These are phyloP conservation scores for Mallotus repandus DNA, from an alignment of 441 rosid species.

Conservation along the genomic window DNA sequence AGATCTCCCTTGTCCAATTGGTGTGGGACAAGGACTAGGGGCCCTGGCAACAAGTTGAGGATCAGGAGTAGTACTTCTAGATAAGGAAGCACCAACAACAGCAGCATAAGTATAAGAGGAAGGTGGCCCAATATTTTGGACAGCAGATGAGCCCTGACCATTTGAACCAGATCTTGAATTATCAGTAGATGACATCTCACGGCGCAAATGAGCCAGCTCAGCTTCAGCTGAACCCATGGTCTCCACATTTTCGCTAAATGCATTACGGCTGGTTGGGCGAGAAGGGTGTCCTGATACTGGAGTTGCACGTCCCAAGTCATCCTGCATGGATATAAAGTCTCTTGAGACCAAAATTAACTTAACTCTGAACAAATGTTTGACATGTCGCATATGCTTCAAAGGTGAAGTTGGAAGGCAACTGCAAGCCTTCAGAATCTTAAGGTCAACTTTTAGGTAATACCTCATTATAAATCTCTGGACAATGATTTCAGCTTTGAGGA, in stretches of 20 bases:
- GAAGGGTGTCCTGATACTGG: slow-evolving; percentile 56
- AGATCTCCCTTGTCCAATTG: slow-evolving; percentile 52
- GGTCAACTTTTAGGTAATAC: too few relatives aligned
- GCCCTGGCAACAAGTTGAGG: slow-evolving; percentile 57
- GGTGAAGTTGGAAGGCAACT: too few relatives aligned
- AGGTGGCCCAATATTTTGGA: slow-evolving; percentile 29
- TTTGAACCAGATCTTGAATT: slow-evolving; percentile 34
- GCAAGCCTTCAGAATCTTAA: neutral
- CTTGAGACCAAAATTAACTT: neutral
- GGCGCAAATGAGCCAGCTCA: slow-evolving; percentile 51
- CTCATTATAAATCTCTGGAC: too few relatives aligned
- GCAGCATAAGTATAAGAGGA: too few relatives aligned
- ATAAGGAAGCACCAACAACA: too few relatives aligned
- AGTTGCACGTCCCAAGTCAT: slow-evolving; percentile 52
- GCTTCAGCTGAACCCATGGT: slow-evolving; percentile 44
- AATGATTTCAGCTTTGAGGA: too few relatives aligned
- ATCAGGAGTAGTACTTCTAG: slow-evolving; percentile 45
- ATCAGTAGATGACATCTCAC: slow-evolving; percentile 43
- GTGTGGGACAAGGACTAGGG: slow-evolving; percentile 57
- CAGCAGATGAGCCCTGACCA: slow-evolving; percentile 41
- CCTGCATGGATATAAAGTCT: slow-evolving; percentile 44
- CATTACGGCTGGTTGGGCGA: slow-evolving; percentile 85
- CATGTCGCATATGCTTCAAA: too few relatives aligned
- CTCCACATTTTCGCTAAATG: slow-evolving; percentile 66
- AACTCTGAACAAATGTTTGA: too few relatives aligned